These are phyloP conservation scores for Melanopsichium pennsylvanicum DNA, from an alignment of 1,284 basidiomycete species.

Conservation along the genomic window DNA sequence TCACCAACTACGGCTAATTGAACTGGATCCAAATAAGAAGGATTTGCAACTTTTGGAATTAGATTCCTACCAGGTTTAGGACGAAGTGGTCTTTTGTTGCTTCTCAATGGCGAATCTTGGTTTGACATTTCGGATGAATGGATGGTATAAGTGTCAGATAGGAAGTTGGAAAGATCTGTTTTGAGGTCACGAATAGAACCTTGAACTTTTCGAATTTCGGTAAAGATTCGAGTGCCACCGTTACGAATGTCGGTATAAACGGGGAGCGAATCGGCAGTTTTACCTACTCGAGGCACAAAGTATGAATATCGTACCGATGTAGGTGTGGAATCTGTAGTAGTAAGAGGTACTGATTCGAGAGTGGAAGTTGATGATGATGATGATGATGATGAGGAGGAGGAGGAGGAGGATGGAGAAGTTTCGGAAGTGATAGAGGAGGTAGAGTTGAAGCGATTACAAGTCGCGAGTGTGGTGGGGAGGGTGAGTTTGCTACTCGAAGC, in stretches of 20 bases:
- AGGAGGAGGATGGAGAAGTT: constrained; percentile 3
- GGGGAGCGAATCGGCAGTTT: constrained; percentile 36
- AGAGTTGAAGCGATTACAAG: constrained; percentile 15
- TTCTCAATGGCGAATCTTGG: constrained; percentile 3
- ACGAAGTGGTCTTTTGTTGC: constrained; percentile 21
- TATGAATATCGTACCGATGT: constrained; percentile 44
- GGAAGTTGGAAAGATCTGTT: constrained; percentile 24
- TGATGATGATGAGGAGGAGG: not conserved
- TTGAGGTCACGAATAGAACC: constrained; percentile 38
- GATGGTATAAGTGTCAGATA: constrained; percentile 19
- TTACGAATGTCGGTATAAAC: constrained; percentile 53
- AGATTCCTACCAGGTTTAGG: constrained; percentile 17
- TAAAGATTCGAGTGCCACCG: constrained; percentile 43
- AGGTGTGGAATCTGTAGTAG: not conserved
- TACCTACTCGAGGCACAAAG: constrained; percentile 54
- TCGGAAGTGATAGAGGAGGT: constrained; percentile 5
- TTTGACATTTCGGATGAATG: not conserved
- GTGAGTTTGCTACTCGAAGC: constrained; percentile 25
- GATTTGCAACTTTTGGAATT: constrained; percentile 6
- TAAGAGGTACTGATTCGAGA: not conserved
- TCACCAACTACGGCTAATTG: constrained; percentile 13
- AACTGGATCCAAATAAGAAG: constrained; percentile 21
- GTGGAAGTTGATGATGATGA: not conserved
- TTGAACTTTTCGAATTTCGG: constrained; percentile 51
- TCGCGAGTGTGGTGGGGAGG: not conserved